Evolutionary conservation across 371 early-diverging fungal species (phyloP), one percentile per base, ranked within the genome.

Genomic region (Apophysomyces ossiformis): DNA sequence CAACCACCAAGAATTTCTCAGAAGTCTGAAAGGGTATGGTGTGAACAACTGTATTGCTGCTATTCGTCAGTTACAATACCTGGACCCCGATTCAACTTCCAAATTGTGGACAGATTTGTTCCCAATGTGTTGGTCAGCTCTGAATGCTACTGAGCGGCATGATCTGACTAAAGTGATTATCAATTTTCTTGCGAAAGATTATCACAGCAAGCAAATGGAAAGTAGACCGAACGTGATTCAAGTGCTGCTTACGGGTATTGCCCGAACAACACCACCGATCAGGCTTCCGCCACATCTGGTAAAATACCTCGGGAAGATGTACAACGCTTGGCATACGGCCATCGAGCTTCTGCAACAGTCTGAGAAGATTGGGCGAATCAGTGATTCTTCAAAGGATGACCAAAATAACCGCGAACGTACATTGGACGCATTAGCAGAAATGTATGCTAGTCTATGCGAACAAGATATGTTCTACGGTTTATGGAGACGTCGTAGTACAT

Each of bases 201-300:
- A 94, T 67, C 98, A 98, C 71, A 74, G 77, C 57, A 87, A 87
- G 66, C 97, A 97, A 76, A 77, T 85, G 8, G 86, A 88, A 13
- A 64, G 78, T 18, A 84, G 95, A 8, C 97, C 98, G 12, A 99
- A 99, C 73, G 96, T 99, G 1, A 88, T 98, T 12, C 96, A 96
- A 71, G 90, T 95, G 0, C 71, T 99, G 0, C 72, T 99, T 15
- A 92, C 96, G 0, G 94, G 94, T 44, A 86, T 96, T 43, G 86
- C 89, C n/a, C 78, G 81, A 26, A 95, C 93, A 47, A 63, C 75
- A 0, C 92, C 95, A 0, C 57, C 83, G 7, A 88, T 95, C 11
- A 85, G 87, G 21, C 79, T 98, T 12, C 95, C 99, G 4, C 96
- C 99, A 12, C 96, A 96, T 62, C 82, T 99, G 59, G 84, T 98